Base-by-base conservation (phyloP, 2,329 filamentous ascomycete species). In the Fusarium nygamai region DNA sequence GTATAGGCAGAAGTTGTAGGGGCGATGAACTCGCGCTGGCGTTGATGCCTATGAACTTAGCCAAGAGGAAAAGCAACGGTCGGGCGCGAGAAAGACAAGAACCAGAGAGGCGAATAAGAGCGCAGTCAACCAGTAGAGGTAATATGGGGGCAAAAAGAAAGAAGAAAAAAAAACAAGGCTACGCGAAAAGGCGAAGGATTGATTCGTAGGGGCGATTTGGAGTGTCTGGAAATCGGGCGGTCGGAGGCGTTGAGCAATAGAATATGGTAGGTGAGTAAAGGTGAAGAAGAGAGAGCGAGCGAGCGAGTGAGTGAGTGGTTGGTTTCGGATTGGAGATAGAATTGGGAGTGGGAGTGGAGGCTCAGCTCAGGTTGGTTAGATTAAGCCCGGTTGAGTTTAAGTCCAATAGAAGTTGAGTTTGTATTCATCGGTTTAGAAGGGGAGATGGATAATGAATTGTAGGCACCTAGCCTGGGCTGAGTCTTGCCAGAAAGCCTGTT, bases 1-100 rank as follows among this genome's bases (percentile, higher is more conserved):
- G 67, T 71, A 67, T 72, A 48, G 59, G 66, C 75, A 63, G 62
- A 47, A 56, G 64, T 63, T 61, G 71, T 69, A 34, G 70, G 59
- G 72, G 76, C 78, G 78, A 79, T 77, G 71, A 73, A 78, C 74
- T 76, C 77, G 77, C 77, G 76, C 67, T 59, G 67, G 50, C 61
- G 66, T 27, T 44, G 56, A 60, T 64, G 65, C 65, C 68, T 76
- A 61, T 71, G 67, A 71, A 69, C 64, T 61, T 64, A 29, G 59
- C 57, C 47, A 62, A 62, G 48, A 64, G 48, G 36, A 53, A 69
- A 61, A 59, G 71, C 54, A 61, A 58, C 62, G 65, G 70, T 59
- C 43, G 65, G 71, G 64, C 64, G 71, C 69, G 62, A 64, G 66
- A 63, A 57, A 57, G 61, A 64, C 38, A 62, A 64, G 59, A 47